phyloP scores from a whole-genome alignment of 164 flowering plant species.

The Stephania japonica region DNA sequence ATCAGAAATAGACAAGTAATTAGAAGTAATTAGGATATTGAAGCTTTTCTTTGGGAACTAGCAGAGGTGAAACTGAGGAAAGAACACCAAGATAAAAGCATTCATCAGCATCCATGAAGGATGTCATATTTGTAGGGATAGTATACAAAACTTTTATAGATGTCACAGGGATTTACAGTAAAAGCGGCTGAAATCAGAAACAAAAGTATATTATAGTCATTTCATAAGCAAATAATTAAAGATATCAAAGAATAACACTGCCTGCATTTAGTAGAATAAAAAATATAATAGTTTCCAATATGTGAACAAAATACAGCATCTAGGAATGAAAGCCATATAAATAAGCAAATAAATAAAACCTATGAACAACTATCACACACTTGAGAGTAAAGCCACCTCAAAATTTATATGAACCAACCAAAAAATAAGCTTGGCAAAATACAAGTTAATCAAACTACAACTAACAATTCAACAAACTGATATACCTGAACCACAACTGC shows the following conservation, averaged over 20 bases:
- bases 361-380: neutral
- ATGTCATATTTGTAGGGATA: too few species aligned
- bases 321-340: too few species aligned
- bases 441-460: neutral
- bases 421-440: neutral
- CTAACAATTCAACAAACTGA: neutral
- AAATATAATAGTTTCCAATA: neutral
- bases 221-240: neutral
- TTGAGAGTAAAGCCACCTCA: neutral
- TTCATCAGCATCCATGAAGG: too few species aligned
- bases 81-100: too few species aligned
- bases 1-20: too few species aligned
- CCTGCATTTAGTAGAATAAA: neutral
- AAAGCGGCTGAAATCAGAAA: too few species aligned
- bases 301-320: neutral
- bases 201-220: neutral
- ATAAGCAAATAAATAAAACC: too few species aligned
- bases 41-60: too few species aligned
- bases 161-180: too few species aligned
- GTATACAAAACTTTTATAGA: too few species aligned
- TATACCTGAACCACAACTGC: slow-evolving; percentile 83
- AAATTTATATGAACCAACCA: neutral
- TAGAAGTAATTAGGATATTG: too few species aligned
- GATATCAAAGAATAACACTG: neutral
- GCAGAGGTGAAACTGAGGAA: too few species aligned